Conservation (phyloP, 441 rosid species). For the Pelargonium citronellum region DNA sequence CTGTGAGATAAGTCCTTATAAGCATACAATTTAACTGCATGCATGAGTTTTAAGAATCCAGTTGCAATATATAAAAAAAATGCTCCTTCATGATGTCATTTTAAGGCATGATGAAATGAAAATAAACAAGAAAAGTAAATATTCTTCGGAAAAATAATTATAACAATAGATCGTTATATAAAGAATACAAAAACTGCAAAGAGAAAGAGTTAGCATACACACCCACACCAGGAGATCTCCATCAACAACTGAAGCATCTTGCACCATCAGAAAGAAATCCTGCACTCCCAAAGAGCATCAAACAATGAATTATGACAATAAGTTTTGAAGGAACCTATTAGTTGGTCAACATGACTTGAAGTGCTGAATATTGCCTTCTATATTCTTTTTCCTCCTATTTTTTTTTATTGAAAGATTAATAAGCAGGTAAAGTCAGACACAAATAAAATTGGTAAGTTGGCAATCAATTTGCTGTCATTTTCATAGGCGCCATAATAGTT, state of each 20-base stretch:
- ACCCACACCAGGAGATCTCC: slow-evolving; percentile 90
- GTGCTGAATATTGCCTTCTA: no score
- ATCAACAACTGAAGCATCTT: slow-evolving; percentile 62
- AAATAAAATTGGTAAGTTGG: no score
- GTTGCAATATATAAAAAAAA: no score
- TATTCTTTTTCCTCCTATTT: no score
- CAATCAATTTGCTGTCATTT: no score
- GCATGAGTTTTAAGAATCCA: background rate
- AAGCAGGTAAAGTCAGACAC: no score
- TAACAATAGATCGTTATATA: background rate
- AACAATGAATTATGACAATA: background rate
- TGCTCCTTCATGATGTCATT: background rate
- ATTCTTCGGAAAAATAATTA: background rate
- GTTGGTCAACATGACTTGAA: no score
- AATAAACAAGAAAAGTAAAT: background rate
- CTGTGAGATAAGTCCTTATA: background rate
- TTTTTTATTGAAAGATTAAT: no score
- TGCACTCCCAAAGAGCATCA: slow-evolving; percentile 26
- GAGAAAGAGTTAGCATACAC: slow-evolving; percentile 21
- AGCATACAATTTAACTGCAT: background rate
- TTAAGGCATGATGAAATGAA: background rate
- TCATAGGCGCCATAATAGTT: no score
- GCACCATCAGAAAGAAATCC: slow-evolving; percentile 72
- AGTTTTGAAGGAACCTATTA: background rate
- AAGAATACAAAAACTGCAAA: slow-evolving; percentile 7